Conservation (phyloP, 2,329 filamentous ascomycete genomes). For the Penicillium fuscoglaucum region DNA sequence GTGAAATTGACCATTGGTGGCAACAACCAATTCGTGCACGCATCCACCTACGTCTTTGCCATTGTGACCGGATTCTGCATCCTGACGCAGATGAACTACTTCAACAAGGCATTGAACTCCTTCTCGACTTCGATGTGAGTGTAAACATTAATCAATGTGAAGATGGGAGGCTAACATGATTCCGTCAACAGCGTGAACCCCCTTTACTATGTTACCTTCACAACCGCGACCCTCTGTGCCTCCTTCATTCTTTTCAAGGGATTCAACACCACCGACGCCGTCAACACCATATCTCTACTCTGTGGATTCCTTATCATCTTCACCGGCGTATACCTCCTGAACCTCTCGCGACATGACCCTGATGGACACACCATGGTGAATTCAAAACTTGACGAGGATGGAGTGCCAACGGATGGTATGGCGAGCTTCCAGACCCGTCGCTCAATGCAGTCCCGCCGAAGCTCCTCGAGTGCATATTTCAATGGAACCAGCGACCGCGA, state of each 20-base stretch:
- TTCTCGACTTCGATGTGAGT: slow-evolving; percentile 96
- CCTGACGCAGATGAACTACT: slow-evolving; percentile 99
- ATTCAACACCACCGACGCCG: slow-evolving; percentile 89
- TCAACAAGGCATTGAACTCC: slow-evolving; percentile 96
- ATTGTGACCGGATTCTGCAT: slow-evolving; percentile 93
- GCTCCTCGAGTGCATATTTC: slow-evolving; percentile 61
- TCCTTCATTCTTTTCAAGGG: slow-evolving; percentile 95
- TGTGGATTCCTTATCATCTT: slow-evolving; percentile 95
- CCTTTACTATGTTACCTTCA: slow-evolving; percentile 96
- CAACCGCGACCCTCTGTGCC: slow-evolving; percentile 87
- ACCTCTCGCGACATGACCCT: slow-evolving; percentile 89
- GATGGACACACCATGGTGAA: slow-evolving; percentile 69
- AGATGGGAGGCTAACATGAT: slow-evolving; percentile 4
- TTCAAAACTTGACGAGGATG: slow-evolving; percentile 59
- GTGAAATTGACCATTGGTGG: slow-evolving; percentile 91
- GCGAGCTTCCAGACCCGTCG: slow-evolving; percentile 85
- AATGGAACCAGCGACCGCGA: slow-evolving; percentile 66
- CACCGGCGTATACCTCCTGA: slow-evolving; percentile 90
- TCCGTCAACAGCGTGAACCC: slow-evolving; percentile 72
- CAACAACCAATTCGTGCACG: slow-evolving; percentile 92
- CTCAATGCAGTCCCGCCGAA: slow-evolving; percentile 86
- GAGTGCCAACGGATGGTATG: slow-evolving; percentile 86
- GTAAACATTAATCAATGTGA: background rate
- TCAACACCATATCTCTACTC: slow-evolving; percentile 88
- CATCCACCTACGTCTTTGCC: slow-evolving; percentile 95